These are phyloP conservation scores for Isoetes taiwanensis DNA, from an alignment of 75 land plant genomes.

Conservation along the genomic window DNA sequence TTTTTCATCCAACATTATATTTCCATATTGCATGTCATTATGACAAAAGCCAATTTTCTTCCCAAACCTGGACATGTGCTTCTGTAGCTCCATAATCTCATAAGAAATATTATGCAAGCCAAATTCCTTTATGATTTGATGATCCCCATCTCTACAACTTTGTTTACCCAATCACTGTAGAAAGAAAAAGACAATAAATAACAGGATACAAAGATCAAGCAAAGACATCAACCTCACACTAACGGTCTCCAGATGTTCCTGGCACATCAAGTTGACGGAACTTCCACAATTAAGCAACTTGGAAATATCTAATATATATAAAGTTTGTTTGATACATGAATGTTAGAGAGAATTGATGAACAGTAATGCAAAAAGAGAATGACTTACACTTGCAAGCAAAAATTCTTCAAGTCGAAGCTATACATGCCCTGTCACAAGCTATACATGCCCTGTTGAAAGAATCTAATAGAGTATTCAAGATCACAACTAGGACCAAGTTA, in stretches of 20 bases:
- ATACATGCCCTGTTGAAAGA: no score
- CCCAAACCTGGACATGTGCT: slow-evolving; percentile 17
- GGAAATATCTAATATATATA: no score
- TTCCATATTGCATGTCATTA: slow-evolving; percentile 90
- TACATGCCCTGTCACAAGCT: no score
- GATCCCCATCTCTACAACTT: slow-evolving; percentile 25
- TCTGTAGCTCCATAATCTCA: slow-evolving; percentile 46
- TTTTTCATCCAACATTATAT: slow-evolving; percentile 66
- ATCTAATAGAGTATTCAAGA: no score
- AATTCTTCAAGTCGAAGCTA: no score
- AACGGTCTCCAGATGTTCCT: slow-evolving; percentile 20
- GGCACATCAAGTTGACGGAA: slow-evolving; percentile 80
- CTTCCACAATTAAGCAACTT: slow-evolving; percentile 64
- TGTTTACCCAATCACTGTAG: slow-evolving; percentile 51
- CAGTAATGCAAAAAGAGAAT: no score
- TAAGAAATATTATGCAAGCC: slow-evolving; percentile 34
- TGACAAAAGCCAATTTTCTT: slow-evolving; percentile 72
- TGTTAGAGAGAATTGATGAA: no score
- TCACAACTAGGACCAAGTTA: no score
- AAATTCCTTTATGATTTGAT: slow-evolving; percentile 36
- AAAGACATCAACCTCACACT: no score
- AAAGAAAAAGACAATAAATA: slow-evolving; percentile 3
- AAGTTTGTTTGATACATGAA: no score
- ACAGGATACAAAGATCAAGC: background rate
- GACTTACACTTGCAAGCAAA: no score